Conservation (phyloP, 2,329 filamentous ascomycete genomes). For the Fusarium sp. region DNA sequence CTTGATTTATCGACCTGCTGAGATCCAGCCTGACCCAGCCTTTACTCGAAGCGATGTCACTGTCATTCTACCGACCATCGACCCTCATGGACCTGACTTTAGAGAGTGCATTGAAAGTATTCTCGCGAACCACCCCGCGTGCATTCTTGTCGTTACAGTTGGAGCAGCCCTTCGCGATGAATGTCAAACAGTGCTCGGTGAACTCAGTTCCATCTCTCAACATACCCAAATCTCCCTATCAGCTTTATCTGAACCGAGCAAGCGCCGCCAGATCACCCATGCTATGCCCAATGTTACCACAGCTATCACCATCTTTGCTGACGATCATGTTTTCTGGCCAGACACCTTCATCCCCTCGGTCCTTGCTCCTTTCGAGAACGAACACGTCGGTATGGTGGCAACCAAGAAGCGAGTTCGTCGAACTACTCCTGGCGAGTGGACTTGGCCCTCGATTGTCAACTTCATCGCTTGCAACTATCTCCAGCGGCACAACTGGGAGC, state of each 20-base stretch:
- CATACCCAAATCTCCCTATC: constrained; percentile 48
- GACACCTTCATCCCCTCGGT: constrained; percentile 54
- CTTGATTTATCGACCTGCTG: constrained; percentile 53
- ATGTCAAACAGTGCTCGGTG: constrained; percentile 28
- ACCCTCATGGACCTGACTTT: constrained; percentile 56
- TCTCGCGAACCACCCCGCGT: constrained; percentile 52
- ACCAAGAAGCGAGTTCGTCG: constrained; percentile 66
- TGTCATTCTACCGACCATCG: constrained; percentile 63
- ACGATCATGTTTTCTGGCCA: constrained; percentile 66
- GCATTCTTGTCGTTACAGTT: constrained; percentile 59
- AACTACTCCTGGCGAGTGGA: constrained; percentile 44
- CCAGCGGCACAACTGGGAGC: constrained; percentile 71
- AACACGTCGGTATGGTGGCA: constrained; percentile 63
- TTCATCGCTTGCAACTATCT: constrained; percentile 69
- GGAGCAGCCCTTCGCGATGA: constrained; percentile 46
- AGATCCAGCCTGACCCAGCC: constrained; percentile 42
- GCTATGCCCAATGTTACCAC: constrained; percentile 55
- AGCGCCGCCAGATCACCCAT: constrained; percentile 59
- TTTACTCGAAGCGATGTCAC: constrained; percentile 57
- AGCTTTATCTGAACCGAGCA: constrained; percentile 53
- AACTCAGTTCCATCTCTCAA: constrained; percentile 5
- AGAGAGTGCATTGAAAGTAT: constrained; percentile 54
- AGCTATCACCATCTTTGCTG: constrained; percentile 57
- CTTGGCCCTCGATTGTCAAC: constrained; percentile 57
- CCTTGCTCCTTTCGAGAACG: constrained; percentile 58